Conservation (phyloP, 257 asterid genomes). For the Mitragyna speciosa region DNA sequence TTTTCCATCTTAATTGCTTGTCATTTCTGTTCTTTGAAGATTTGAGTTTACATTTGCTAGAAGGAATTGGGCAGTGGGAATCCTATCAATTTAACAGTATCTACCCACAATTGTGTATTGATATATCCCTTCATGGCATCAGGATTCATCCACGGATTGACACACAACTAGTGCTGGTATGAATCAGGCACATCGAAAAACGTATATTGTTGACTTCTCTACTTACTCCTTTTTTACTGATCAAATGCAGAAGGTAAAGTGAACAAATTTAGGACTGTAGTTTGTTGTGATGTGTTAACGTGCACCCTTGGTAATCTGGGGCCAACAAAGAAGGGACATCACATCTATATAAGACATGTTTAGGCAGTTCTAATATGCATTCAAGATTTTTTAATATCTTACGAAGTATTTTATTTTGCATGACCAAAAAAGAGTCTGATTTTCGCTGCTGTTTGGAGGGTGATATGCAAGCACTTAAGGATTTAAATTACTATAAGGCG, state of each 20-base stretch:
- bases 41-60: background rate
- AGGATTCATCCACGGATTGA: background rate
- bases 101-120: background rate
- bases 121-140: background rate
- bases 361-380: background rate
- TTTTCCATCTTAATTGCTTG: background rate
- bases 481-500: slow-evolving; percentile 79
- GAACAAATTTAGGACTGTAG: background rate
- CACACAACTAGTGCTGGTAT: background rate
- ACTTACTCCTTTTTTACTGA: background rate
- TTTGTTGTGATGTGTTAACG: background rate
- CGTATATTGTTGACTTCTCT: background rate
- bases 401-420: background rate
- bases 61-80: background rate
- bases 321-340: background rate
- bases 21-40: background rate
- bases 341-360: background rate
- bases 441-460: slow-evolving; percentile 53
- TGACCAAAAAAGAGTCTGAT: slow-evolving; percentile 11
- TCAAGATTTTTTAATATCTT: background rate
- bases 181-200: background rate
- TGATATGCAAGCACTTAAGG: slow-evolving; percentile 94
- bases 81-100: background rate
- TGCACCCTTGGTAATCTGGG: background rate
- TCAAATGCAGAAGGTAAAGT: background rate